Evolutionary conservation across 2,329 filamentous ascomycete genomes (phyloP).

Genomic region (Aspergillus piperis): DNA sequence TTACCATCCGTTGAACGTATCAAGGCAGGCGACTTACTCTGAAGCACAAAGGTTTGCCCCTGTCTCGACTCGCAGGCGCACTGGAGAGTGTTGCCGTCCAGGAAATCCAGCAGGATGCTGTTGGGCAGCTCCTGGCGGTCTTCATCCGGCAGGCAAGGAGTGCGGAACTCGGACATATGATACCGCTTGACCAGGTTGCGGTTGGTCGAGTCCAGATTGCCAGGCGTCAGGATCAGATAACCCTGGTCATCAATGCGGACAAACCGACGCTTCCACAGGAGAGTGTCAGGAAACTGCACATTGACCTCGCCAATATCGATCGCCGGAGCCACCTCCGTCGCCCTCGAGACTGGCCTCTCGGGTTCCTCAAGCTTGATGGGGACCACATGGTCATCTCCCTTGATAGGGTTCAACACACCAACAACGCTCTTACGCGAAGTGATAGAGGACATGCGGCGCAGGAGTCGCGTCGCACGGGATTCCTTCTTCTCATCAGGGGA

Average conservation of each 20-base stretch:
- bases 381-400: slow-evolving; percentile 38
- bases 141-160: slow-evolving; percentile 80
- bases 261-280: slow-evolving; percentile 93
- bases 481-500: slow-evolving; percentile 54
- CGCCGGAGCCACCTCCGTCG: slow-evolving; percentile 48
- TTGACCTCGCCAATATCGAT: slow-evolving; percentile 86
- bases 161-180: slow-evolving; percentile 79
- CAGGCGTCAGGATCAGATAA: slow-evolving; percentile 75
- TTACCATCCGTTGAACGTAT: not conserved
- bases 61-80: slow-evolving; percentile 62
- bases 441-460: slow-evolving; percentile 67
- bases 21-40: slow-evolving; percentile 43
- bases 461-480: slow-evolving; percentile 61
- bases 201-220: slow-evolving; percentile 61
- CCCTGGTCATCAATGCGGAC: slow-evolving; percentile 83
- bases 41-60: slow-evolving; percentile 55
- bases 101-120: slow-evolving; percentile 68
- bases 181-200: slow-evolving; percentile 73
- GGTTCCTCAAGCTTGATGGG: slow-evolving; percentile 27
- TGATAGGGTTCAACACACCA: slow-evolving; percentile 38
- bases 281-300: slow-evolving; percentile 92
- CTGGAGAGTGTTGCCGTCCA: slow-evolving; percentile 63
- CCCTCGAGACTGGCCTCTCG: slow-evolving; percentile 12
- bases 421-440: slow-evolving; percentile 53
- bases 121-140: slow-evolving; percentile 92